Base-by-base conservation (phyloP, 2,329 filamentous ascomycete genomes). In the Thermochaetoides dissita region DNA sequence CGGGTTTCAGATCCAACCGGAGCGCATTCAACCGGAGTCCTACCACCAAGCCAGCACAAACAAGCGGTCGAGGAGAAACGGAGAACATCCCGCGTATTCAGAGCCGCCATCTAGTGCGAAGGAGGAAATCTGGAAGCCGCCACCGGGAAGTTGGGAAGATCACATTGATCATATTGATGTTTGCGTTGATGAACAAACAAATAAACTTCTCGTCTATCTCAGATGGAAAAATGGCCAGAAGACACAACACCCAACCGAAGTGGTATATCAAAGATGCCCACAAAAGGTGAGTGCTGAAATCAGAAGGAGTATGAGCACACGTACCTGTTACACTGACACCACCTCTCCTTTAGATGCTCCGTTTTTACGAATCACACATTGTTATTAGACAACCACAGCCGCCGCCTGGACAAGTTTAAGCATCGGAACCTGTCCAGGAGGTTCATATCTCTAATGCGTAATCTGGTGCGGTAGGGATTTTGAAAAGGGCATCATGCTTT, bases 71-170 rank as follows among this genome's bases (percentile, higher is more conserved):
- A 63, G 64, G 44, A 67, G 63, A 48, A 66, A 67, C 56, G 67
- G 64, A 38, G 59, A 65, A 39, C 68, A 79, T 49, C 72, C 47
- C 2, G 57, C 53, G 2, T 64, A 68, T 2, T 55, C 63, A 10
- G 67, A 68, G 7, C 66, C 74, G 0, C 70, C 74, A 0, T 60
- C 61, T 1, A 64, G 63, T 29, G 57, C 56, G 2, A 64, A 62
- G 42, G 53, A 56, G 5, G 58, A 55, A 1, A 61, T 61, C 41
- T 86, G 81, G 73, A 72, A 71, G 43, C 79, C 81, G 2, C 84
- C 84, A 0, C 67, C 71, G 2, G 84, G 84, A 7, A 79, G 71
- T 30, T 91, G 84, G 84, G 84, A 91, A 50, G 74, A 85, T 8
- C 69, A 83, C 2, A 74, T 89, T 24, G 68, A 72, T 12, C 66